Conservation (phyloP, 306 rosid genomes). For the Trifolium dubium region DNA sequence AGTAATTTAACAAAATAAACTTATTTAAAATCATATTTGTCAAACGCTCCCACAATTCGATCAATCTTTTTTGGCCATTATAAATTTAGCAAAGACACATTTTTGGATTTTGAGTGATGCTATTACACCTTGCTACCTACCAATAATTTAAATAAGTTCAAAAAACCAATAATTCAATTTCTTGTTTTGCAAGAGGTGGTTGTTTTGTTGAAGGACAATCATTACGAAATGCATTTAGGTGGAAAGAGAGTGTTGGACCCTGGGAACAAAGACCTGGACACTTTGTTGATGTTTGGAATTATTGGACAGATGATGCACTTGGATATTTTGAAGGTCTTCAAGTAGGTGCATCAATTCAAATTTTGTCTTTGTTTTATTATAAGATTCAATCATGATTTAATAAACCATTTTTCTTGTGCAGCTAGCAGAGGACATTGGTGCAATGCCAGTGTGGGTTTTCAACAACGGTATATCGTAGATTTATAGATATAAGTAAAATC, state of each 20-base stretch:
- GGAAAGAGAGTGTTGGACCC: conserved; percentile 83
- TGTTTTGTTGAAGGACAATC: conserved; percentile 83
- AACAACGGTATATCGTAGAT: conserved; percentile 62
- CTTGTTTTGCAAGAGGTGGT: conserved; percentile 57
- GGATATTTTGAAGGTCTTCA: conserved; percentile 91
- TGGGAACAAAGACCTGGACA: conserved; percentile 97
- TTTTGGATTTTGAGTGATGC: too few species aligned
- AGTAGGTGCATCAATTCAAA: conserved; percentile 46
- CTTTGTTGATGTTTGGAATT: conserved; percentile 86
- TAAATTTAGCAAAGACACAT: too few species aligned
- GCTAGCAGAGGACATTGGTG: conserved; percentile 86
- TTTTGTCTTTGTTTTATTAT: conserved; percentile 1
- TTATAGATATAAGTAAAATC: too few species aligned
- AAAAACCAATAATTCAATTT: conserved; percentile 1
- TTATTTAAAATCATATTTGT: too few species aligned
- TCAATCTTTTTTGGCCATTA: too few species aligned
- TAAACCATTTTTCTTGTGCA: conserved; percentile 42
- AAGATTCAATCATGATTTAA: background rate
- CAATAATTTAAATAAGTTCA: too few species aligned
- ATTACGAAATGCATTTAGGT: conserved; percentile 88
- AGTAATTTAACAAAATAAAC: too few species aligned
- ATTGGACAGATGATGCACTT: conserved; percentile 90
- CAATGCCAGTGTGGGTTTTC: conserved; percentile 83
- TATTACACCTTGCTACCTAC: too few species aligned
- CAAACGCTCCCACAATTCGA: too few species aligned